Evolutionary conservation across 495 filamentous ascomycete genomes (phyloP).

Genomic region (Penicillium turbatum): DNA sequence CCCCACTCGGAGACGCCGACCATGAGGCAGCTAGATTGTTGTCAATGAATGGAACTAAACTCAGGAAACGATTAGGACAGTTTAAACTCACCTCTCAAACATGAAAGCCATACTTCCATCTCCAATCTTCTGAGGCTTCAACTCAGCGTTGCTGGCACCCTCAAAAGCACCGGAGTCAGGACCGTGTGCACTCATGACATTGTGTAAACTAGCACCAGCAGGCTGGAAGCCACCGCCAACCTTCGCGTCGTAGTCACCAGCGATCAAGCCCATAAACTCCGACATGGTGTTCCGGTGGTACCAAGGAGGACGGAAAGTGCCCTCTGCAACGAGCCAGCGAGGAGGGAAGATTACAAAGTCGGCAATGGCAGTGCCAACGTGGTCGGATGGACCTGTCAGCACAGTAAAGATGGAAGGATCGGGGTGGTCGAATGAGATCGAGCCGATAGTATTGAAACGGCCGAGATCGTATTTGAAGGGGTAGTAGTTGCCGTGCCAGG

Average conservation of each 20-base stretch:
- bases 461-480: constrained; percentile 87
- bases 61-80: neutral
- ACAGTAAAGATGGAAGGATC: constrained; percentile 84
- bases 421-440: constrained; percentile 71
- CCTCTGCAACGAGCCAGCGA: constrained; percentile 71
- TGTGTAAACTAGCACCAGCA: constrained; percentile 58
- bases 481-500: constrained; percentile 75
- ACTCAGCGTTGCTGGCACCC: constrained; percentile 53
- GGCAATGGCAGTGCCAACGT: constrained; percentile 66
- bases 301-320: constrained; percentile 79
- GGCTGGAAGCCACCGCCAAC: constrained; percentile 61
- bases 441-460: constrained; percentile 73
- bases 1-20: constrained; percentile 92
- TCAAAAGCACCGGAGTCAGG: constrained; percentile 55
- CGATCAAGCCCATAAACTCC: constrained; percentile 50
- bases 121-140: constrained; percentile 57
- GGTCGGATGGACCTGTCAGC: constrained; percentile 69
- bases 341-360: constrained; percentile 85
- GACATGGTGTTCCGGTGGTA: constrained; percentile 84
- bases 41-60: neutral
- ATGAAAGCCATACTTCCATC: constrained; percentile 64
- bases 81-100: constrained; percentile 54
- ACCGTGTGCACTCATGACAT: constrained; percentile 61
- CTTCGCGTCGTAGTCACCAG: constrained; percentile 66
- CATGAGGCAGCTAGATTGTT: constrained; percentile 61